Base-by-base conservation (phyloP, 2,329 filamentous ascomycete genomes). In the Pyrenophora teres region DNA sequence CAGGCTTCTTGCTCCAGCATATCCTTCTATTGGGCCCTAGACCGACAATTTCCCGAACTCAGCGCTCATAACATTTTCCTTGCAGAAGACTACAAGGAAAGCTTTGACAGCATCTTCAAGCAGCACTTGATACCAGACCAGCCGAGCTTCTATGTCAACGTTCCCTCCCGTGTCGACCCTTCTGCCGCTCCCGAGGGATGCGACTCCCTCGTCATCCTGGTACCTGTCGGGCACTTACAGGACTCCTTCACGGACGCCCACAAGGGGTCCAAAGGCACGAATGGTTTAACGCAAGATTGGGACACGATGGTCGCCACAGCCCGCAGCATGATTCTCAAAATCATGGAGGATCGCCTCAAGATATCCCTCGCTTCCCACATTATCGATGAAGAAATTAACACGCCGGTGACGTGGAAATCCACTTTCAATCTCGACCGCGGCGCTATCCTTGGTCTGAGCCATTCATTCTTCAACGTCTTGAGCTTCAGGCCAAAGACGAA, bases 91-190 rank as follows among this genome's bases (percentile, higher is more conserved):
- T 92, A 90, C 69, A 79, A 79, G 43, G 85, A 88, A 61, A 86
- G 82, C n/a, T 91, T 91, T 64, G 87, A 91, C 70, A 81, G 82
- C 52, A 91, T 91, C 52, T 91, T 92, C 78, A 84, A 87, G 58
- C 76, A 83, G 25, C 85, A 90, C 53, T 74, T 80, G 2, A 83
- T 91, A 7, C 88, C 88, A 1, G 70, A 80, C 1, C 80, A 90
- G 52, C 88, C 88, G 0, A 87, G 83, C 49, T 92, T 91, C 76
- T 91, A 91, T 72, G 82, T 91, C 72, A 90, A 91, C 66, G 87
- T 91, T 0, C 88, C 88, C 0, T 87, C 82, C 40, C 81, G 87
- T 10, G 80, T 90, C 6, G 88, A 91, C 58, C 76, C 83, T 0
- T 80, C 80, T 0, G 88, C 88, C 1, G 87, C 88, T 0, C 88